Conservation (phyloP, 306 rosid species). For the Leucaena leucocephala region DNA sequence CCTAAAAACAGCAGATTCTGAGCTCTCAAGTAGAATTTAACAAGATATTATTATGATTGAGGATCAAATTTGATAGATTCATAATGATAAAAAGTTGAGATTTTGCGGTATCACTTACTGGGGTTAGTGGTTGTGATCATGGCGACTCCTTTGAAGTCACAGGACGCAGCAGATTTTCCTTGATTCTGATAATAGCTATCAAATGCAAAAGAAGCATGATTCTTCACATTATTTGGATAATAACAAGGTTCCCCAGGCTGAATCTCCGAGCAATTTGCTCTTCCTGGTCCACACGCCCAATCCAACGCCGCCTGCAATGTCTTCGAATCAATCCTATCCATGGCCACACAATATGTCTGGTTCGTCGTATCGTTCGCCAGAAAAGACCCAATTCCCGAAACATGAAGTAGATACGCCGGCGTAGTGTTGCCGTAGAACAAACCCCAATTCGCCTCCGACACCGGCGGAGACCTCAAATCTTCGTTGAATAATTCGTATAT, state of each 20-base stretch:
- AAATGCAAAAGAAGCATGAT: conserved; percentile 86
- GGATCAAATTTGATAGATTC: not conserved
- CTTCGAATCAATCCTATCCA: conserved; percentile 66
- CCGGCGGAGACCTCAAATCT: conserved; percentile 81
- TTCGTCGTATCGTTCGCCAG: conserved; percentile 77
- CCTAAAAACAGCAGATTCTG: not conserved
- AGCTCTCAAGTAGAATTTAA: not conserved
- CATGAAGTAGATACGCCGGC: conserved; percentile 73
- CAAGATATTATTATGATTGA: not conserved
- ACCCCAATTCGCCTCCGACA: conserved; percentile 88
- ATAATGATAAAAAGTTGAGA: conserved; percentile 2
- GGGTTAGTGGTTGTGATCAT: conserved; percentile 85
- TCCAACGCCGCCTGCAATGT: conserved; percentile 87
- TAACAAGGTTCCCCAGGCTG: conserved; percentile 85
- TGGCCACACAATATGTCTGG: conserved; percentile 70
- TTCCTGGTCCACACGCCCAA: conserved; percentile 88
- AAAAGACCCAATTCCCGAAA: conserved; percentile 74
- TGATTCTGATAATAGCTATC: conserved; percentile 83
- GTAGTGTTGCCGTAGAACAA: conserved; percentile 72
- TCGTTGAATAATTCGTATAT: conserved; percentile 78
- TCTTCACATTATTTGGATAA: conserved; percentile 75
- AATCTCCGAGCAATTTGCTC: conserved; percentile 81
- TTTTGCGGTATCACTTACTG: conserved; percentile 51
- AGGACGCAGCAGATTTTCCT: conserved; percentile 66
- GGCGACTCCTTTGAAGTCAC: conserved; percentile 88